A percentile compares a stretch with the other conserved stretches of the same genome.
Evolutionary conservation across 495 filamentous ascomycete species (phyloP).

Genomic region (Symbiotaphrina buchneri): DNA sequence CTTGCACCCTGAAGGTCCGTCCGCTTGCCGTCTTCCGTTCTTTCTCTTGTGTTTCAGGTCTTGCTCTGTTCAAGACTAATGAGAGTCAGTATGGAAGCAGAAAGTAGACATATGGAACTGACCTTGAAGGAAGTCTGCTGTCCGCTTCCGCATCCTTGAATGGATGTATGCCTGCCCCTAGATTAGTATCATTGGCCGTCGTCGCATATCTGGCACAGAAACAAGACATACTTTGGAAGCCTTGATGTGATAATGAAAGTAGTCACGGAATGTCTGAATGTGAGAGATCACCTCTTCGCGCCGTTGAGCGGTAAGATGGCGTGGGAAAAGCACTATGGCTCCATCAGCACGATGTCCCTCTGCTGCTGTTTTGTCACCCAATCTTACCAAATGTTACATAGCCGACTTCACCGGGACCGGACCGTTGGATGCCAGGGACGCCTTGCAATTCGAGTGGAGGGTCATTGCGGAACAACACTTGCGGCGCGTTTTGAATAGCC

Average conservation of each 20-base stretch:
- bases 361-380: not conserved
- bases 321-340: slow-evolving; percentile 69
- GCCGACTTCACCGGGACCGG: slow-evolving; percentile 59
- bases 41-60: slow-evolving; percentile 89
- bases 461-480: slow-evolving; percentile 93
- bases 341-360: slow-evolving; percentile 5
- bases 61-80: slow-evolving; percentile 66
- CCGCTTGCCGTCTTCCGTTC: slow-evolving; percentile 97
- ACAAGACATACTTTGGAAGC: slow-evolving; percentile 55
- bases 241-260: slow-evolving; percentile 99
- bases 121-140: slow-evolving; percentile 96
- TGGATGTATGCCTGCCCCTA: slow-evolving; percentile 71
- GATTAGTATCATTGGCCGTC: not conserved
- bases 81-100: not conserved
- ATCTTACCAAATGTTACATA: slow-evolving; percentile 88
- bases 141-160: slow-evolving; percentile 87
- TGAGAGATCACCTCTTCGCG: slow-evolving; percentile 91
- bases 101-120: slow-evolving; percentile 8
- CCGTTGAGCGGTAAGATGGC: slow-evolving; percentile 74
- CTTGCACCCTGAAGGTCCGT: slow-evolving; percentile 67
- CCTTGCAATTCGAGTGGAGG: slow-evolving; percentile 78
- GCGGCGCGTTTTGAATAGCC: slow-evolving; percentile 92
- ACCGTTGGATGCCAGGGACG: slow-evolving; percentile 55
- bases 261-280: slow-evolving; percentile 98
- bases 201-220: not conserved